phyloP scores from a whole-genome alignment of 345 rosid genomes.

The Citrus hindsii region DNA sequence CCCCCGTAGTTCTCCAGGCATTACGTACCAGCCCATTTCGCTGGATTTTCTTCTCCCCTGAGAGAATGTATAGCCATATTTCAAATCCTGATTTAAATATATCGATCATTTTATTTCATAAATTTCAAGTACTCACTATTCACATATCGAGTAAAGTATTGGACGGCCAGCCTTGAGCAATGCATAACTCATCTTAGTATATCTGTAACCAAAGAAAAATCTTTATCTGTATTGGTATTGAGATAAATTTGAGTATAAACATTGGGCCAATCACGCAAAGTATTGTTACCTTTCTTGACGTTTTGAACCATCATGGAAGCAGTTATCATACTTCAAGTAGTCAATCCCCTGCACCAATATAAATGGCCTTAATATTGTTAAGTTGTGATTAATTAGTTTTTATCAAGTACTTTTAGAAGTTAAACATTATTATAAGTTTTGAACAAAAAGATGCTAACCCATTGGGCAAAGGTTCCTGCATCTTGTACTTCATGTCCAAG shows the following conservation, averaged over 20 bases:
- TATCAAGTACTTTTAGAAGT: background rate
- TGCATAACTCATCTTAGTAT: conserved; percentile 47
- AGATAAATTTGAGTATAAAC: background rate
- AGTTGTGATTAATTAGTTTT: background rate
- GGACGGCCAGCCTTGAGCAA: conserved; percentile 35
- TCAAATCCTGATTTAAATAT: background rate
- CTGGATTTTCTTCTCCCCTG: conserved; percentile 58
- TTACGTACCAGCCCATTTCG: conserved; percentile 46
- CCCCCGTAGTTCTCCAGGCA: conserved; percentile 63
- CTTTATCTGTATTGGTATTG: background rate
- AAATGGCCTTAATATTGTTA: background rate
- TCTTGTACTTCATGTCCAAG: conserved; percentile 56
- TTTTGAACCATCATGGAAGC: conserved; percentile 30
- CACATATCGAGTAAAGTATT: conserved; percentile 47
- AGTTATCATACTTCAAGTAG: conserved; percentile 59
- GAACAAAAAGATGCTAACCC: conserved; percentile 31
- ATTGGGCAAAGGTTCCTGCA: conserved; percentile 47
- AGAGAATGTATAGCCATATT: background rate
- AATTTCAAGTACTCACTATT: conserved; percentile 38
- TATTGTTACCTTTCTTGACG: conserved; percentile 32
- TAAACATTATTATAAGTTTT: background rate
- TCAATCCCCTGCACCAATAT: conserved; percentile 27
- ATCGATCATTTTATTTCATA: conserved; percentile 4
- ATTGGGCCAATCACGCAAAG: background rate
- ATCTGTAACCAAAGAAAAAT: conserved; percentile 23